Evolutionary conservation across 768 basidiomycete species (phyloP), one percentile per base, ranked within the genome.

Genomic region (Suillus hirtellus): DNA sequence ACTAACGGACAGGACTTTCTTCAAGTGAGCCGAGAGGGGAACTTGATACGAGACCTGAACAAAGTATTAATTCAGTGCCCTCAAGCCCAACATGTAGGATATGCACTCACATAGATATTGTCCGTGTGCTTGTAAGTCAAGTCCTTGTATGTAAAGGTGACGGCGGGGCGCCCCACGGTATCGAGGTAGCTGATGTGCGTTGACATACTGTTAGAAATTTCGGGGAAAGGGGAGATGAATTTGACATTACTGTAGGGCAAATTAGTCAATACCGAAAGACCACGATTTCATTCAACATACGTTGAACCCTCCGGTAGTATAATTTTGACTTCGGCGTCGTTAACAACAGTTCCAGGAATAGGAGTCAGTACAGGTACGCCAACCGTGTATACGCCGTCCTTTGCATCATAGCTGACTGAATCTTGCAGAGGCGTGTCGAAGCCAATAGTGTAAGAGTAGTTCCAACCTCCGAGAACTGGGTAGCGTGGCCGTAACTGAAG

Each of bases 381-480:
- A 44, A 94, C 82, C 19, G 90, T 81, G 71, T 95, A 89, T 67
- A 81, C 84, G 38, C 87, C 87, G 24, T 80, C 86, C 53, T 78
- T 77, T 59, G 77, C 81, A 68, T 92, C 87, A 68, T 85, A 91
- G 63, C 81, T 83, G 17, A 84, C 86, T 11, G 86, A 88, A 72
- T 93, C 86, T n/a, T 77, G 84, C 54, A 95, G 82, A 35, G 89
- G 90, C n/a, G 92, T 83, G 69, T 98, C 95, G 84, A 92, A 99
- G 2, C 97, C 97, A 3, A 98, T 81, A 6, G 93, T 95, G 79
- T 96, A 99, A 49, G 81, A 88, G 75, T 96, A 99, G 72, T 97
- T 99, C 97, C 97, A 99, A 49, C 96, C 95, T 37, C 97, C 97
- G 68, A 99, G 75, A 52, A 99, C 71, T 38, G 97, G 97, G 75